These are phyloP conservation scores for Paraphoma sp. DNA, from an alignment of 2,329 filamentous ascomycete genomes.

Conservation along the genomic window DNA sequence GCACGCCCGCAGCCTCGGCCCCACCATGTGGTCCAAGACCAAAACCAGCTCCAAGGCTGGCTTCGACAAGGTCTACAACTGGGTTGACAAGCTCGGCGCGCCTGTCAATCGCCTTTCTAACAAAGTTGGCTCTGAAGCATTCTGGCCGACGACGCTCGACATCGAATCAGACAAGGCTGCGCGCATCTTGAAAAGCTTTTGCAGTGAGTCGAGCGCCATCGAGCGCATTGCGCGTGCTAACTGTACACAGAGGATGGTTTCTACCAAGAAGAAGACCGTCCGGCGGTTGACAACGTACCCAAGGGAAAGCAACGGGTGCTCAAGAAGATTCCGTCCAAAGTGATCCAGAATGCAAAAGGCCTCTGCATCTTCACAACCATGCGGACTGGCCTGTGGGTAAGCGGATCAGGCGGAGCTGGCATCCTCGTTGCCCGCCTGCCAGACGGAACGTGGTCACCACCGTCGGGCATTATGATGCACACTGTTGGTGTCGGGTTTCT, in stretches of 20 bases:
- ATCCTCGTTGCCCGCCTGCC: conserved; percentile 83
- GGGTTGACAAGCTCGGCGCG: conserved; percentile 71
- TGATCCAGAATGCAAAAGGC: conserved; percentile 88
- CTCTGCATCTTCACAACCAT: conserved; percentile 95
- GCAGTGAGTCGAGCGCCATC: conserved; percentile 66
- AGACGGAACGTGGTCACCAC: conserved; percentile 89
- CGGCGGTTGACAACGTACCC: conserved; percentile 55
- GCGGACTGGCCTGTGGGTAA: conserved; percentile 90
- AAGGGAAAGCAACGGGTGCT: conserved; percentile 69
- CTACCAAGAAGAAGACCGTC: conserved; percentile 63
- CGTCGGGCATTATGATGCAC: conserved; percentile 88
- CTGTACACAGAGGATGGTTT: conserved; percentile 67
- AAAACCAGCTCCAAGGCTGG: conserved; percentile 50
- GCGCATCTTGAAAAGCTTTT: conserved; percentile 87
- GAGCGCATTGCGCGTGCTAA: conserved; percentile 17
- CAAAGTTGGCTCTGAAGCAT: conserved; percentile 80
- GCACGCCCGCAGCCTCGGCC: conserved; percentile 3
- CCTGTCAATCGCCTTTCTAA: conserved; percentile 84
- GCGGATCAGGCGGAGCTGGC: conserved; percentile 88
- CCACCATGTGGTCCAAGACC: conserved; percentile 41
- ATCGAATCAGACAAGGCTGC: conserved; percentile 92
- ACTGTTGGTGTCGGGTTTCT: conserved; percentile 89
- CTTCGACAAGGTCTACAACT: conserved; percentile 75
- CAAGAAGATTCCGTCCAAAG: conserved; percentile 83
- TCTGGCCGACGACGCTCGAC: conserved; percentile 85